Evolutionary conservation across 179 eudicot genomes (phyloP).

Genomic region (Beta corolliflora): DNA sequence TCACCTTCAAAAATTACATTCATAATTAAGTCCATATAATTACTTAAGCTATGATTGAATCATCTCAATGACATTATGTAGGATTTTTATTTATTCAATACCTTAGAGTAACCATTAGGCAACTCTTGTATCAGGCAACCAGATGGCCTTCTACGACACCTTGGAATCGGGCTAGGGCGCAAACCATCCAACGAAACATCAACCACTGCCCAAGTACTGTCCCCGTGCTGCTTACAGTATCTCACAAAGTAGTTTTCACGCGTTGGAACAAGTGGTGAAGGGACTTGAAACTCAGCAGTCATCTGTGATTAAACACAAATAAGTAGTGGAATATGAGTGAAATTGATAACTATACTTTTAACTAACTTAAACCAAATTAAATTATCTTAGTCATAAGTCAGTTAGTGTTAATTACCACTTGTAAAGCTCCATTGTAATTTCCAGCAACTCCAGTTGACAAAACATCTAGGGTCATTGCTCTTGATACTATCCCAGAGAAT

Average conservation of each 20-base stretch:
- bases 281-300: constrained; percentile 67
- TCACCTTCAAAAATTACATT: constrained; percentile 34
- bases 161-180: constrained; percentile 45
- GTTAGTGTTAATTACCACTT: constrained; percentile 60
- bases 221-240: constrained; percentile 56
- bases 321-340: not conserved
- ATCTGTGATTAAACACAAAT: constrained; percentile 30
- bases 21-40: not conserved
- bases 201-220: constrained; percentile 58
- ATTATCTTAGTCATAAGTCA: not conserved
- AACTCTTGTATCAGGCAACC: constrained; percentile 62
- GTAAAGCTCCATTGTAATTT: constrained; percentile 91
- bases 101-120: constrained; percentile 67
- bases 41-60: not conserved
- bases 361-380: not conserved
- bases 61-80: not conserved
- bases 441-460: constrained; percentile 97
- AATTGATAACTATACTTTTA: not conserved
- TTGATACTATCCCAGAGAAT: constrained; percentile 80
- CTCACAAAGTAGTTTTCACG: constrained; percentile 58
- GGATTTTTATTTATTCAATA: not conserved
- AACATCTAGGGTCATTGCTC: constrained; percentile 82
- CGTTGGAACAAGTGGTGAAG: constrained; percentile 59
- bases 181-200: constrained; percentile 55
- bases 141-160: constrained; percentile 62